A percentile compares a stretch with the other conserved stretches of the same genome.
These are phyloP conservation scores for Pseudogymnoascus sp. DNA, from an alignment of 2,329 filamentous ascomycete genomes.

Conservation along the genomic window DNA sequence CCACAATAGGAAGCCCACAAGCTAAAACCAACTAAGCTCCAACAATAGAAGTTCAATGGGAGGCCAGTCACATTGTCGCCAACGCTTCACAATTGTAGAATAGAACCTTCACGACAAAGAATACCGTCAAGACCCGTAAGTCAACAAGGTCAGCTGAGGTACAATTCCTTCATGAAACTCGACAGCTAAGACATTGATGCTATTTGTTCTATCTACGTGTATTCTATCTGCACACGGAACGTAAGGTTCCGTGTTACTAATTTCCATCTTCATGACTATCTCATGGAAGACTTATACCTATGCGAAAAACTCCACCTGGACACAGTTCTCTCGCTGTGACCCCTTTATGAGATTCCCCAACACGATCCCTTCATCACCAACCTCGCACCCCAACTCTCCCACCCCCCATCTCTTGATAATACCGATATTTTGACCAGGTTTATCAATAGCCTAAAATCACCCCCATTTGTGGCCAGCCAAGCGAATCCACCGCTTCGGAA, in stretches of 20 bases:
- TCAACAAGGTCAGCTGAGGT: background rate
- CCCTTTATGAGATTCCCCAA: background rate
- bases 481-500: background rate
- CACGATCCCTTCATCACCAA: background rate
- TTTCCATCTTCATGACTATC: background rate
- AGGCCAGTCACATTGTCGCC: background rate
- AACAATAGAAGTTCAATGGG: background rate
- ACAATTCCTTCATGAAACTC: background rate
- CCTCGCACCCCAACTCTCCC: background rate
- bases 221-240: background rate
- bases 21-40: background rate
- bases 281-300: background rate
- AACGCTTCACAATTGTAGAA: background rate
- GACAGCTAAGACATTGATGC: constrained; percentile 1
- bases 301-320: background rate
- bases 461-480: constrained; percentile 4
- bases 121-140: too few relatives aligned
- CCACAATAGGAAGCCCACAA: background rate
- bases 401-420: background rate
- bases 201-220: constrained; percentile 10
- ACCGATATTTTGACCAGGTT: background rate
- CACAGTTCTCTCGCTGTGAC: constrained; percentile 5
- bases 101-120: background rate
- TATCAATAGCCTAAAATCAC: background rate
- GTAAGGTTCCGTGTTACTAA: background rate